Conservation (phyloP, 2,329 filamentous ascomycete genomes). For the Trichoderma sp. region DNA sequence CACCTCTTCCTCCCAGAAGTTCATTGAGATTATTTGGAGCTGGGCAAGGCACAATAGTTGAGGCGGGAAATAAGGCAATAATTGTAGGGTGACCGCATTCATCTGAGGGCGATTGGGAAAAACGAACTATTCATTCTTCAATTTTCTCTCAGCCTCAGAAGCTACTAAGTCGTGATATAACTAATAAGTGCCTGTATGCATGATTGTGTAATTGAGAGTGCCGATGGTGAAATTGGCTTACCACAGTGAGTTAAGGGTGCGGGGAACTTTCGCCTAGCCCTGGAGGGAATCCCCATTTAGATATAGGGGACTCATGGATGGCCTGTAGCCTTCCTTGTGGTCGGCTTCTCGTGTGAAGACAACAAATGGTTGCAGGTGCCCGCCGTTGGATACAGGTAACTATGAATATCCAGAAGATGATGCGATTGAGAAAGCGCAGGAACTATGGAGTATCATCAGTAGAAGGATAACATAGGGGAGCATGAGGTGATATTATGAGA, state of each 20-base stretch:
- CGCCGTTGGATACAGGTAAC: not conserved
- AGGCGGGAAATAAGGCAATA: not conserved
- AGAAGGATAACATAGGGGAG: not conserved
- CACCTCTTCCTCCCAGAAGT: not conserved
- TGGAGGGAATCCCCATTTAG: not conserved
- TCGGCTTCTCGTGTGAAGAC: not conserved
- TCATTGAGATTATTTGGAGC: not conserved
- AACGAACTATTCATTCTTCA: not conserved
- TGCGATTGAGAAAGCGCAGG: not conserved
- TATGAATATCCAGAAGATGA: not conserved
- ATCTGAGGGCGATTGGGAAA: not conserved
- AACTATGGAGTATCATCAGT: not conserved
- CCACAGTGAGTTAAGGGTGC: not conserved
- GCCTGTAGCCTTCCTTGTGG: not conserved
- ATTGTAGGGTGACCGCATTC: not conserved
- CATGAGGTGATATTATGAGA: not conserved
- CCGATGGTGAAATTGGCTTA: not conserved
- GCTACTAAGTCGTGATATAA: not conserved
- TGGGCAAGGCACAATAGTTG: not conserved
- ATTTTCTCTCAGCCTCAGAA: not conserved
- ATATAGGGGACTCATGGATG: not conserved
- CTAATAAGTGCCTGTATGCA: not conserved
- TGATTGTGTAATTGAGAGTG: not conserved
- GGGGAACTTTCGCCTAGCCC: not conserved
- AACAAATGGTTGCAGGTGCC: not conserved